These are phyloP conservation scores for Trametes cinnabarina DNA, from an alignment of 768 basidiomycete species.

Conservation along the genomic window DNA sequence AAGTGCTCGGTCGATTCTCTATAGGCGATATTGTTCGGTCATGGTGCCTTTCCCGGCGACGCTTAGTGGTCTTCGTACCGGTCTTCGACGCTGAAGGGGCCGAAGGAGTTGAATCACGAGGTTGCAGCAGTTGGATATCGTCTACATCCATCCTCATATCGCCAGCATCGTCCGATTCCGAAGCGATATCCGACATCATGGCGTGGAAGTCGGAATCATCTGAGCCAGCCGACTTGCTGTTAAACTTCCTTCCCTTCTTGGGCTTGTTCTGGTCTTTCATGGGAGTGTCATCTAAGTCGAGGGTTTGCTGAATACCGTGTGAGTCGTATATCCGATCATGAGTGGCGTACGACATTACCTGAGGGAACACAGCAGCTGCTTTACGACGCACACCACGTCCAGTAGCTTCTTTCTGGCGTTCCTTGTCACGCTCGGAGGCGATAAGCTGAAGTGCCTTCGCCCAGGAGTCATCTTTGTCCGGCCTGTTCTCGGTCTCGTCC, in stretches of 20 bases:
- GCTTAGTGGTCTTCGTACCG: neutral
- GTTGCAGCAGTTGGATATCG: conserved; percentile 7
- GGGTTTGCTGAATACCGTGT: conserved; percentile 22
- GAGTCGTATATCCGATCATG: neutral
- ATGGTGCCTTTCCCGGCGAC: neutral
- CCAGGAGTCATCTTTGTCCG: conserved; percentile 77
- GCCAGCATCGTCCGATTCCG: conserved; percentile 16
- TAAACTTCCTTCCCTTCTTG: conserved; percentile 32
- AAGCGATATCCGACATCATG: conserved; percentile 25
- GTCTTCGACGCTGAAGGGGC: neutral
- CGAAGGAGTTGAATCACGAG: neutral
- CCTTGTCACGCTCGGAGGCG: conserved; percentile 44
- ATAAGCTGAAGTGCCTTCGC: conserved; percentile 59
- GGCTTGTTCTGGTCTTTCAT: conserved; percentile 29
- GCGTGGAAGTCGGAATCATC: conserved; percentile 44
- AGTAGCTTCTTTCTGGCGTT: conserved; percentile 49
- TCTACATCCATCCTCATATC: conserved; percentile 9
- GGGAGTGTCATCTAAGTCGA: conserved; percentile 38
- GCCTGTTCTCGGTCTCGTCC: conserved; percentile 42
- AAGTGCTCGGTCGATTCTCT: conserved; percentile 4
- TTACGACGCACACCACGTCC: conserved; percentile 76
- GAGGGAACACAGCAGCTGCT: conserved; percentile 50
- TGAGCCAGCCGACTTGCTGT: conserved; percentile 31
- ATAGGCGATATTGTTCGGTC: conserved; percentile 17
- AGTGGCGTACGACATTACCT: conserved; percentile 29